These are phyloP conservation scores for Huntiella abstrusa DNA, from an alignment of 2,329 filamentous ascomycete species.

Conservation along the genomic window DNA sequence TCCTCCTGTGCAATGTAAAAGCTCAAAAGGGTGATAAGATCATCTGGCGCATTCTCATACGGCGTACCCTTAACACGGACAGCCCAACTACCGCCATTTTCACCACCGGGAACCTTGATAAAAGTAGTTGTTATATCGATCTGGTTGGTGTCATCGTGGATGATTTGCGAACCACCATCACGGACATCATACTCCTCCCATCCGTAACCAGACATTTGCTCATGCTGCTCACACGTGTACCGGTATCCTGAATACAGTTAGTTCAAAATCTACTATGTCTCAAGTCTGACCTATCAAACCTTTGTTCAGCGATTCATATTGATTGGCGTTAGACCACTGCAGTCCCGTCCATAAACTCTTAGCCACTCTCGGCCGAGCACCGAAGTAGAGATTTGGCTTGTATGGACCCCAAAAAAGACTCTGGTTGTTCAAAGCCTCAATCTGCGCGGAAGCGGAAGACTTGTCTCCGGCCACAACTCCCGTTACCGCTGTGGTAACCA, in stretches of 20 bases:
- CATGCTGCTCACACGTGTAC: conserved; percentile 90
- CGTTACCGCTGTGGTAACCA: conserved; percentile 5
- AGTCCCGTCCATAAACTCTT: conserved; percentile 67
- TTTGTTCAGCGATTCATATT: conserved; percentile 53
- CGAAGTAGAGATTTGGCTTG: conserved; percentile 85
- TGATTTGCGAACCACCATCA: conserved; percentile 69
- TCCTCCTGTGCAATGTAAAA: conserved; percentile 76
- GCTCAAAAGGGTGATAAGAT: conserved; percentile 57
- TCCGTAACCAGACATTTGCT: conserved; percentile 85
- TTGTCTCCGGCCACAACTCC: conserved; percentile 1
- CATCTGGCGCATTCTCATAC: conserved; percentile 44
- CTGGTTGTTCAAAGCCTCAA: conserved; percentile 41
- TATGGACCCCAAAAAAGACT: conserved; percentile 93
- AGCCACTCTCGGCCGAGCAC: conserved; percentile 62
- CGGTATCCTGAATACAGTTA: conserved; percentile 22
- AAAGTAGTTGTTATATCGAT: conserved; percentile 88
- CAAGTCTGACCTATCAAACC: conserved; percentile 49
- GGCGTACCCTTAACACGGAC: conserved; percentile 69
- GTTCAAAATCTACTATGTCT: background rate
- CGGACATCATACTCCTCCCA: conserved; percentile 95
- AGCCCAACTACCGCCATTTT: conserved; percentile 79
- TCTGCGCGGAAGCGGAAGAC: conserved; percentile 3
- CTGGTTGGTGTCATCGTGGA: conserved; percentile 74
- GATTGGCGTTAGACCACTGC: conserved; percentile 76
- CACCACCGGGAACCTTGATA: conserved; percentile 75